Percentiles rank a stretch among this genome's conserved stretches.
Conservation (phyloP, 2,329 filamentous ascomycete genomes). For the Verticillium albo-atrum region DNA sequence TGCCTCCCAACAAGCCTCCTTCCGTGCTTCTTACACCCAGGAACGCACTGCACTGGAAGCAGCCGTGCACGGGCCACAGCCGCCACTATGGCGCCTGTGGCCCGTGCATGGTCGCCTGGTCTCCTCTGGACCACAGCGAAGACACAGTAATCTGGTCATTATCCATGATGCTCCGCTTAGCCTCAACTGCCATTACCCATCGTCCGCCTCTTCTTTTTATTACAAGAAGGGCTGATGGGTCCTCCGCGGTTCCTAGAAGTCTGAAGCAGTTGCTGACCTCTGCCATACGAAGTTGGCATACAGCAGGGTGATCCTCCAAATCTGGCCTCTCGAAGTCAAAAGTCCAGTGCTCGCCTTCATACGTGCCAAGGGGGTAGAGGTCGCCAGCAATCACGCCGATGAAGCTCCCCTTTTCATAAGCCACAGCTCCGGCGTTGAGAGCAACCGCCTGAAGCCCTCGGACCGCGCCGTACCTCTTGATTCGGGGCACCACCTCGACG, state of each 20-base stretch:
- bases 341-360: neutral
- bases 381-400: neutral
- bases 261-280: neutral
- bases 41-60: too few relatives aligned
- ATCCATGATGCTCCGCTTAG: neutral
- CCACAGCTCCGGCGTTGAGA: neutral
- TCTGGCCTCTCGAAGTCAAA: neutral
- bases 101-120: neutral
- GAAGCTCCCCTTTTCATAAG: neutral
- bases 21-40: too few relatives aligned
- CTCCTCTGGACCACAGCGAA: neutral
- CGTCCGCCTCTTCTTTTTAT: neutral
- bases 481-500: neutral
- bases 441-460: neutral
- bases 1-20: too few relatives aligned
- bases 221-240: neutral
- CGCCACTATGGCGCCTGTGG: neutral
- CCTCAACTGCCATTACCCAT: neutral
- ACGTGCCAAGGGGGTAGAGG: neutral
- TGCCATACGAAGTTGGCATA: neutral
- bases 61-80: neutral
- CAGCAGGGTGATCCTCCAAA: neutral
- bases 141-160: neutral
- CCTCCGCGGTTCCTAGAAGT: neutral
- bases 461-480: neutral